phyloP scores from a whole-genome alignment of 2,329 filamentous ascomycete species.

The Botryotinia narcissicola region DNA sequence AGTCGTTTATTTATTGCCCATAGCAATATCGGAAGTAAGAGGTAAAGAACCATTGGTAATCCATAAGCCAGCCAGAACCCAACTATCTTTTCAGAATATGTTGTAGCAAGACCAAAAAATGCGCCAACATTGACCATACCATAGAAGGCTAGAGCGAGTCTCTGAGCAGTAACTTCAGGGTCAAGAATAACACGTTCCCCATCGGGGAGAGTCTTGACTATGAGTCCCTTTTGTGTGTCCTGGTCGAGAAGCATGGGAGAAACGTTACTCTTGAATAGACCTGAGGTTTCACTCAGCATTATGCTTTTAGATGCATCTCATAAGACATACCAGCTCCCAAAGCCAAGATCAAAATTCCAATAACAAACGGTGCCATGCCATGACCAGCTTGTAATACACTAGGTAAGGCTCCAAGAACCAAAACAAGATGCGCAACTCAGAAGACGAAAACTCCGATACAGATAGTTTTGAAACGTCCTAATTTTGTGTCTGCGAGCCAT shows the following conservation, averaged over 20 bases:
- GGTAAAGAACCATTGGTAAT: conserved; percentile 58
- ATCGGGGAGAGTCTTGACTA: conserved; percentile 46
- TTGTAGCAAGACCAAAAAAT: conserved; percentile 44
- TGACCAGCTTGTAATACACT: conserved; percentile 49
- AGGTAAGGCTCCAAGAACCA: conserved; percentile 42
- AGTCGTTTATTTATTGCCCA: conserved; percentile 39
- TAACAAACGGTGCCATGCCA: conserved; percentile 50
- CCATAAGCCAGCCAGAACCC: conserved; percentile 49
- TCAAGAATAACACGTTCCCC: conserved; percentile 63
- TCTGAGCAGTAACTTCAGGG: conserved; percentile 54
- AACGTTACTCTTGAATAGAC: conserved; percentile 71
- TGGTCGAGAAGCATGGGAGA: conserved; percentile 62
- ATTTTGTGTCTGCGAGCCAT: conserved; percentile 60
- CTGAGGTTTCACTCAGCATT: conserved; percentile 44
- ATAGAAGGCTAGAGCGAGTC: conserved; percentile 54
- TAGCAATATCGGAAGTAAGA: conserved; percentile 54
- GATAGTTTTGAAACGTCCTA: conserved; percentile 66
- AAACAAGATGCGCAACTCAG: conserved; percentile 59
- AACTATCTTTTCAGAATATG: conserved; percentile 47
- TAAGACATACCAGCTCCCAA: conserved; percentile 40
- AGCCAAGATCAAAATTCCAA: conserved; percentile 33
- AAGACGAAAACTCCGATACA: conserved; percentile 47
- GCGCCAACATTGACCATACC: conserved; percentile 68
- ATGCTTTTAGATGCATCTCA: conserved; percentile 44
- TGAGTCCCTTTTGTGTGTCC: conserved; percentile 43